These are phyloP conservation scores for Solanum etuberosum DNA, from an alignment of 257 asterid species.

Conservation along the genomic window DNA sequence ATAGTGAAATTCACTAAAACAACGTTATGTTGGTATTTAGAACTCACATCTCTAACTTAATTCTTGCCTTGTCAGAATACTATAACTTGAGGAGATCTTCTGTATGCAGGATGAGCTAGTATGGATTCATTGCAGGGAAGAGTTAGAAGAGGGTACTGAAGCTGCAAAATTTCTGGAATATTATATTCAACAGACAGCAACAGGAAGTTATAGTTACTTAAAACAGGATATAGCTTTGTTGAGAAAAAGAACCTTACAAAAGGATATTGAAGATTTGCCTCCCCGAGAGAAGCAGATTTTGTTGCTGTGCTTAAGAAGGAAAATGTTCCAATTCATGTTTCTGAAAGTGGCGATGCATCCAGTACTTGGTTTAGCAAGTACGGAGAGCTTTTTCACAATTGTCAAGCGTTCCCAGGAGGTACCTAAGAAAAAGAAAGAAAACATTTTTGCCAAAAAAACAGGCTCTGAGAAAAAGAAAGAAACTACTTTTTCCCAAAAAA, in stretches of 20 bases:
- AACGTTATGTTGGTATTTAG: too few relatives aligned
- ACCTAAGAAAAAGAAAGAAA: constrained; percentile 24
- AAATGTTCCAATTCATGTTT: constrained; percentile 2
- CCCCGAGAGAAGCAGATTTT: constrained; percentile 19
- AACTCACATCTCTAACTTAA: too few relatives aligned
- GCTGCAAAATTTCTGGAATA: too few relatives aligned
- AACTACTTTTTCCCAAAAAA: not conserved
- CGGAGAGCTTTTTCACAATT: constrained; percentile 19
- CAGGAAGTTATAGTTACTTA: not conserved
- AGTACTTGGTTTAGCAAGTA: constrained; percentile 3
- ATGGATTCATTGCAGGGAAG: too few relatives aligned
- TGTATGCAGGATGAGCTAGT: too few relatives aligned
- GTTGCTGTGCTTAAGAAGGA: constrained; percentile 28
- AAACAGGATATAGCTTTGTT: constrained; percentile 16
- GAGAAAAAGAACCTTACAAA: constrained; percentile 15
- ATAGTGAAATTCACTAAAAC: not conserved
- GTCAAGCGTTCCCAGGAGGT: constrained; percentile 48
- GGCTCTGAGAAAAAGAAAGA: constrained; percentile 18
- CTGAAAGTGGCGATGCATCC: not conserved
- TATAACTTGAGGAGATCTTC: too few relatives aligned
- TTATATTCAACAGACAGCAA: too few relatives aligned
- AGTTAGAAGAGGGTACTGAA: too few relatives aligned
- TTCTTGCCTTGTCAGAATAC: too few relatives aligned
- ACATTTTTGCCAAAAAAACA: not conserved
- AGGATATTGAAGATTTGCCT: constrained; percentile 26